Conservation (phyloP, 1,139 yeast species). For the Geotrichum australiense region DNA sequence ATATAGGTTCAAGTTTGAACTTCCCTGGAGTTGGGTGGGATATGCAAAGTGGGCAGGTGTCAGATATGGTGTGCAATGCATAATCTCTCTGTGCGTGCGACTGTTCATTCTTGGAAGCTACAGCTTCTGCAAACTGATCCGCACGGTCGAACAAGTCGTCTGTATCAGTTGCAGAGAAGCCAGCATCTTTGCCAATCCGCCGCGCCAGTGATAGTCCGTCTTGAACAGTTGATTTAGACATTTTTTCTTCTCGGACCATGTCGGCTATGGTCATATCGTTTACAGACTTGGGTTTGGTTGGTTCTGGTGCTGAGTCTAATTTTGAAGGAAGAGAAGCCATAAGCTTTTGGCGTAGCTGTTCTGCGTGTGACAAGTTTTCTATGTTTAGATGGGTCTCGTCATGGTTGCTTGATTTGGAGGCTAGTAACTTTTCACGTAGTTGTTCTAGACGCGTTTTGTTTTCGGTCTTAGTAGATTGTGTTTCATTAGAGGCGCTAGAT, state of each 20-base stretch:
- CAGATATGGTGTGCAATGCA: slow-evolving; percentile 31
- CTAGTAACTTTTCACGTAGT: too few species aligned
- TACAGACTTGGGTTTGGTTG: not conserved
- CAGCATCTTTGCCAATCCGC: slow-evolving; percentile 35
- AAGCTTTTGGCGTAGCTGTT: too few species aligned
- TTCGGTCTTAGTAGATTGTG: too few species aligned
- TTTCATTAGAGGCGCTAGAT: too few species aligned
- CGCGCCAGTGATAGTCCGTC: slow-evolving; percentile 27
- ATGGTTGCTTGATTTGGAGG: too few species aligned
- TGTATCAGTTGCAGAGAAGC: slow-evolving; percentile 32
- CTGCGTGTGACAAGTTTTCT: not conserved
- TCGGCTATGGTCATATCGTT: slow-evolving; percentile 35
- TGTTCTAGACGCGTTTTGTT: too few species aligned
- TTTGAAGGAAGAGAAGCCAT: too few species aligned
- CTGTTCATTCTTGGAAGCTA: slow-evolving; percentile 20
- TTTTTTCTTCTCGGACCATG: slow-evolving; percentile 37
- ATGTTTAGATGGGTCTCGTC: too few species aligned
- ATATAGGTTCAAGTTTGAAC: slow-evolving; percentile 9
- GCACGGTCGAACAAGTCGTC: slow-evolving; percentile 43
- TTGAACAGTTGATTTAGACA: slow-evolving; percentile 21
- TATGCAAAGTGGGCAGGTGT: slow-evolving; percentile 38
- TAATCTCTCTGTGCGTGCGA: slow-evolving; percentile 22
- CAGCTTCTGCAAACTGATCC: slow-evolving; percentile 30
- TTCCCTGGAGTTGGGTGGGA: not conserved
- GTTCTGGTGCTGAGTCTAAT: too few species aligned